phyloP scores from a whole-genome alignment of 2,329 filamentous ascomycete species.

The Cladosporium sp. region DNA sequence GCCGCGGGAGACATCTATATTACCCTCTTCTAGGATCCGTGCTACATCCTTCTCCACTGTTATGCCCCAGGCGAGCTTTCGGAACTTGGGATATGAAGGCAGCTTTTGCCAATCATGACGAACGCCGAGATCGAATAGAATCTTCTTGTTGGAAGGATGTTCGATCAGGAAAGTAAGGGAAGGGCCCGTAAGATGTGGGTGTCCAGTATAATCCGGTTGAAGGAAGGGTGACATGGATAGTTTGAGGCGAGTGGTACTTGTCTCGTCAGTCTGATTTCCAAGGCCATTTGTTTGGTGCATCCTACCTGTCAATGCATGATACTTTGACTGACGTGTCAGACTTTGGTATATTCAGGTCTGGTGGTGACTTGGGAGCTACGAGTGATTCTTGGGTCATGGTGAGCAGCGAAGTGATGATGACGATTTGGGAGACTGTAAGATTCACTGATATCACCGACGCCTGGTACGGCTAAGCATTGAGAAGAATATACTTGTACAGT shows the following conservation, averaged over 20 bases:
- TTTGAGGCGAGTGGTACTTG: constrained; percentile 31
- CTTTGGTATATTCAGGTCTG: constrained; percentile 30
- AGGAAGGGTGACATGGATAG: constrained; percentile 32
- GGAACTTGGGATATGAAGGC: constrained; percentile 30
- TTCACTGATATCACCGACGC: neutral
- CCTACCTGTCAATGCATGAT: constrained; percentile 34
- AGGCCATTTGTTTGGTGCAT: neutral
- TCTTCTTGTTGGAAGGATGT: constrained; percentile 38
- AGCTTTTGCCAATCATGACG: constrained; percentile 44
- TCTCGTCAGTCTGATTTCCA: neutral
- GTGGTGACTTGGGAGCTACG: constrained; percentile 24
- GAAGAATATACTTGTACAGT: too few species aligned
- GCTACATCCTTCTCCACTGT: constrained; percentile 41
- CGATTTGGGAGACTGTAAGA: too few species aligned
- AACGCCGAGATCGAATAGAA: constrained; percentile 47
- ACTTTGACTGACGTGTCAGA: constrained; percentile 31
- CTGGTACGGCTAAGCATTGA: neutral
- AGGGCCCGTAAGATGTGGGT: constrained; percentile 35
- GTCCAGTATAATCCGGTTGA: constrained; percentile 37
- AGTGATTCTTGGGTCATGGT: constrained; percentile 20
- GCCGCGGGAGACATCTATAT: constrained; percentile 35
- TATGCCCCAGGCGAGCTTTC: constrained; percentile 32
- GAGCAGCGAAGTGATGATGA: too few species aligned
- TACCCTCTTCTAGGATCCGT: constrained; percentile 38
- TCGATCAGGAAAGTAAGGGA: constrained; percentile 47